Conservation (phyloP, 805 yeast genomes). For the Candida ortonii region DNA sequence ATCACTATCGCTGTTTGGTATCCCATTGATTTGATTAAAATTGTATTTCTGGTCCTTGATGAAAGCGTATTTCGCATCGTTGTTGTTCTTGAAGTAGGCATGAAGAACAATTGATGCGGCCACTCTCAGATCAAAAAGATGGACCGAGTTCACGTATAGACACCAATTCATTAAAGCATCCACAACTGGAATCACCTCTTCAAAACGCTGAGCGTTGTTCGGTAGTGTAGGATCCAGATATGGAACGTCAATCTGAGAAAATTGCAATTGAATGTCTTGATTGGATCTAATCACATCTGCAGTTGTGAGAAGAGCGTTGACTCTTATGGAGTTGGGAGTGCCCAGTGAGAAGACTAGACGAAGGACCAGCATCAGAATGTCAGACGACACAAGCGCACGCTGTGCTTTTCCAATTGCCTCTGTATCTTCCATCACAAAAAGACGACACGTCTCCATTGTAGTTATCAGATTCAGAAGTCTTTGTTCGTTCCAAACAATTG, state of each 20-base stretch:
- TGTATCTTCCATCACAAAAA: conserved; percentile 72
- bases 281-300: conserved; percentile 75
- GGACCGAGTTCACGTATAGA: conserved; percentile 73
- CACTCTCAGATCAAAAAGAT: conserved; percentile 75
- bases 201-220: conserved; percentile 29
- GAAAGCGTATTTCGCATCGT: conserved; percentile 58
- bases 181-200: conserved; percentile 59
- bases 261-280: conserved; percentile 61
- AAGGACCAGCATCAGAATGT: conserved; percentile 62
- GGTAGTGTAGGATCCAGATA: conserved; percentile 66
- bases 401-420: conserved; percentile 65
- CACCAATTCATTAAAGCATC: conserved; percentile 82
- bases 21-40: conserved; percentile 34
- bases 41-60: conserved; percentile 60
- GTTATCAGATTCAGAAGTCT: conserved; percentile 62
- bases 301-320: conserved; percentile 66
- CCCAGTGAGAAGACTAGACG: conserved; percentile 65
- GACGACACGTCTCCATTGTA: conserved; percentile 66
- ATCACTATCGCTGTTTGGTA: conserved; percentile 17
- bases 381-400: conserved; percentile 52
- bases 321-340: conserved; percentile 65
- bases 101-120: conserved; percentile 66
- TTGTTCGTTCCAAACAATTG: conserved; percentile 76
- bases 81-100: conserved; percentile 65
- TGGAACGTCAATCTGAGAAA: conserved; percentile 87